phyloP scores from a whole-genome alignment of 106 monocot species.

The Allium cepa region DNA sequence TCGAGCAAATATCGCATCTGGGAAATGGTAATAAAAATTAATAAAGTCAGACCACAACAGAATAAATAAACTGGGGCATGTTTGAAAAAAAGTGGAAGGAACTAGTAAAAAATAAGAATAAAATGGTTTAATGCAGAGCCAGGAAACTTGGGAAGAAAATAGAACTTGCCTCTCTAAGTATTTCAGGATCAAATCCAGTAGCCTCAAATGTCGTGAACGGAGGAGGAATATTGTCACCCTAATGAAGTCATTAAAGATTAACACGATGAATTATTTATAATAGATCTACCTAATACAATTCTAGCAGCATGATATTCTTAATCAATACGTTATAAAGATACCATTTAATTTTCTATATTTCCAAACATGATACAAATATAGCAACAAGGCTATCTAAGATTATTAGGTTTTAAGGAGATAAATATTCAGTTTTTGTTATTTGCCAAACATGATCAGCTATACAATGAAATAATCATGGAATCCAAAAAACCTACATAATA shows the following conservation, averaged over 20 bases:
- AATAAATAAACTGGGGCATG: conserved; percentile 1
- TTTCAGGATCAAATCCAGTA: conserved; percentile 56
- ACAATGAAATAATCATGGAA: too few species aligned
- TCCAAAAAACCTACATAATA: too few species aligned
- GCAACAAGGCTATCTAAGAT: too few species aligned
- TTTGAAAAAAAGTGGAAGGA: neutral
- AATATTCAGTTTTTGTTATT: neutral
- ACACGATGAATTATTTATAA: neutral
- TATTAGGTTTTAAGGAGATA: neutral
- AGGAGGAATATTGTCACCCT: conserved; percentile 58
- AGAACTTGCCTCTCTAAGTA: conserved; percentile 46
- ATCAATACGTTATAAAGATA: too few species aligned
- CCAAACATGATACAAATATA: neutral
- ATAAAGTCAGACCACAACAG: conserved; percentile 11
- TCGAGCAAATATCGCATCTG: conserved; percentile 7
- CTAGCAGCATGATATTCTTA: too few species aligned
- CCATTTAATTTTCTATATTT: too few species aligned
- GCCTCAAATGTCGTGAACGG: conserved; percentile 62
- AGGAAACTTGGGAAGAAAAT: neutral
- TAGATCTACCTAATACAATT: too few species aligned
- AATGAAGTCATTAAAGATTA: conserved; percentile 3
- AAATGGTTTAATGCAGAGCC: too few species aligned
- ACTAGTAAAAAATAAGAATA: neutral
- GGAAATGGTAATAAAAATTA: conserved; percentile 7
- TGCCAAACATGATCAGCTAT: too few species aligned